Percentiles rank a stretch among this genome's conserved stretches.
Evolutionary conservation across 306 rosid genomes (phyloP).

Genomic region (Quillaja saponaria): DNA sequence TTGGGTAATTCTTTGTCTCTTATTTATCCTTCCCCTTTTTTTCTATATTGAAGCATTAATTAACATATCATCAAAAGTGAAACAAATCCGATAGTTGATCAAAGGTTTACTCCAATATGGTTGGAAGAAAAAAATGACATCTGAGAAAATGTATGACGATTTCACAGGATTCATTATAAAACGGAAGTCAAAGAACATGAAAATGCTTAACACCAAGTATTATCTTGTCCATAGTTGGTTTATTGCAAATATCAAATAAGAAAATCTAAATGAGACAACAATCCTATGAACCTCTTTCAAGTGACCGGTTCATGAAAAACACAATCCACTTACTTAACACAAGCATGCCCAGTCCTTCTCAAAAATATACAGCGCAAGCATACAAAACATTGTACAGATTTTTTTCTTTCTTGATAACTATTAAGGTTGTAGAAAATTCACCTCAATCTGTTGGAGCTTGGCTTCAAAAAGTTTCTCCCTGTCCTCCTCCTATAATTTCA

Average conservation of each 20-base stretch:
- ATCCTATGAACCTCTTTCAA: not conserved
- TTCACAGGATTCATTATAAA: too few relatives aligned
- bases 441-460: constrained; percentile 97
- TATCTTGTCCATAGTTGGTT: not conserved
- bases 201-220: too few relatives aligned
- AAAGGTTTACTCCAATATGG: not conserved
- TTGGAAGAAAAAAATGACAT: not conserved
- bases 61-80: not conserved
- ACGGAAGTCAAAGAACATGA: too few relatives aligned
- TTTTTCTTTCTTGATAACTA: not conserved
- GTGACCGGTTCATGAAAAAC: not conserved
- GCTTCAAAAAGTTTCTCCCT: constrained; percentile 83
- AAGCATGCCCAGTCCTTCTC: constrained; percentile 21
- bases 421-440: constrained; percentile 28
- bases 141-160: not conserved
- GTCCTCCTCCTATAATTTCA: constrained; percentile 72
- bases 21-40: not conserved
- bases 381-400: too few relatives aligned
- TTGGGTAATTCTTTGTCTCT: not conserved
- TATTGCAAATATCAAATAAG: not conserved
- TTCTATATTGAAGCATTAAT: not conserved
- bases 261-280: not conserved
- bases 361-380: not conserved
- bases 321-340: constrained; percentile 1
- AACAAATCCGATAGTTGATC: not conserved